Conservation (phyloP, 2,329 filamentous ascomycete genomes). For the Sarocladium kiliense region DNA sequence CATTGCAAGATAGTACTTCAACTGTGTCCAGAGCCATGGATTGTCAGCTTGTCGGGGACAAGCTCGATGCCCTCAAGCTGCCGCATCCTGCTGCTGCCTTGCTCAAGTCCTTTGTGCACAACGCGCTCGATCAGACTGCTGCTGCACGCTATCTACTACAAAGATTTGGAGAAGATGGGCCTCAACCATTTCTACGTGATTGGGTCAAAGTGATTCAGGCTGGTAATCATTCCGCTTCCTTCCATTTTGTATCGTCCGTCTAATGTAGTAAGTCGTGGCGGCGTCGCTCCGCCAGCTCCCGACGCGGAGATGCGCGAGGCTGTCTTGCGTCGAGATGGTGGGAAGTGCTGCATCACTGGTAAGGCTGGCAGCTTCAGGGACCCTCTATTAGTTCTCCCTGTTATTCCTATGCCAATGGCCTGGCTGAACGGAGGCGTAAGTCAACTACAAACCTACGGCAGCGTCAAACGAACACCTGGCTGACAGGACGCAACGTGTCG, state of each 20-base stretch:
- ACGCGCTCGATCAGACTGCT: neutral
- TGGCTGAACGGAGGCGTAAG: conserved; percentile 11
- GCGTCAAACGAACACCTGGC: too few relatives aligned
- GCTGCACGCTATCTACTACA: neutral
- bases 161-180: too few relatives aligned
- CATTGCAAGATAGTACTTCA: too few relatives aligned
- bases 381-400: conserved; percentile 8
- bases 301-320: neutral
- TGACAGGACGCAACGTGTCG: too few relatives aligned
- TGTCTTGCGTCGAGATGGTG: conserved; percentile 11
- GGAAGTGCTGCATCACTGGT: conserved; percentile 14
- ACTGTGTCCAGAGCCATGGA: too few relatives aligned
- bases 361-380: conserved; percentile 7
- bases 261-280: neutral
- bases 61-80: neutral
- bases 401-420: conserved; percentile 9
- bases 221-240: too few relatives aligned
- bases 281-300: conserved; percentile 15
- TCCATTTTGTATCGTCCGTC: too few relatives aligned
- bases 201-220: too few relatives aligned
- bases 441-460: too few relatives aligned
- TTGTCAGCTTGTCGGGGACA: neutral
- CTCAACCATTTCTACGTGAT: too few relatives aligned
- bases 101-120: neutral
- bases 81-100: neutral